Evolutionary conservation across 495 filamentous ascomycete species (phyloP), one percentile per base, ranked within the genome.

Genomic region (Physcia stellaris): DNA sequence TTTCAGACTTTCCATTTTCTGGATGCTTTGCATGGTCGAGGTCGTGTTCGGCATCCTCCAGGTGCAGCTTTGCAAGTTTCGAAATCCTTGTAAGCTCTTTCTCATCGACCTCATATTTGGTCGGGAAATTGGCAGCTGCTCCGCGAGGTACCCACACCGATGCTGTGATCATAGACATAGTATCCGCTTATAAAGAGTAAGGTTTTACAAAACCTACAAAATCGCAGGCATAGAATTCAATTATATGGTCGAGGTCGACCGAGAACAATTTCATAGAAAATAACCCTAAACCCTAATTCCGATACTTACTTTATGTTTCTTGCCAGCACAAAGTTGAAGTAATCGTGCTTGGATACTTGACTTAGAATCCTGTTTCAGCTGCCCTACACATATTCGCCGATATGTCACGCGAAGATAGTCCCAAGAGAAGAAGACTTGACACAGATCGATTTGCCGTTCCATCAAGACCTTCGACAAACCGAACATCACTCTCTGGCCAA

Each of bases 71-170:
- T 24, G 92, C 90, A 46, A 96, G 71, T 53, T 74, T 71, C 17
- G 86, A 80, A 60, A 99, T 96, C 47, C 90, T 77, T 46, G 78
- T 70, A 58, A 88, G 90, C 53, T 99, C 90, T 42, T 79, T 77
- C 60, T 99, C 90, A 55, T 94, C 79, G 47, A 96, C 85, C 23
- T 81, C 77, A 56, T 90, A 90, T 60, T 85, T 90, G 4, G 70
- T 77, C 1, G 90, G 90, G 50, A 94, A 93, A 42, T 80, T 79
- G 35, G 90, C 87, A 23, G 92, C 85, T 60, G 86, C 85, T 30
- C 92, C 92, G 13, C 87, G 81, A 42, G 85, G 86, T 49, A 96
- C 88, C 90, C 90, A 99, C 4, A 80, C 58, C 1, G 86, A 83
- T 24, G 85, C 82, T 16, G 92, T 96, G 40, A 99, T 93, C 88